Evolutionary conservation across 805 yeast species (phyloP), one percentile per base, ranked within the genome.

Genomic region (Monosporozyma aerobia): DNA sequence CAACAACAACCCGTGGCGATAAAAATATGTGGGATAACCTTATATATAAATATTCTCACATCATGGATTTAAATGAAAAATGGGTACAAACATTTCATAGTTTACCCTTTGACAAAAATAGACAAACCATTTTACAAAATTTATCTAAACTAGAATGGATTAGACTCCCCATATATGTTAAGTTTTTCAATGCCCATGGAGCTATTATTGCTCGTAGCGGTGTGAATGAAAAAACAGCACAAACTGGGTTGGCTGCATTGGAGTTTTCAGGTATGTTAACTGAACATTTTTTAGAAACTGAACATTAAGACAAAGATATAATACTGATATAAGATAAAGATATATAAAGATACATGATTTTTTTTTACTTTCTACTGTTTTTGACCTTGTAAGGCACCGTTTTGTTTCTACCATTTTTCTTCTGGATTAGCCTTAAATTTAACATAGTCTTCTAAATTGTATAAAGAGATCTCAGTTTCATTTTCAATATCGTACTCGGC

Each of bases 381-480:
- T 7, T 27, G 5, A 5, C 5, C 7, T 27, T 27, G 2, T 27
- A 27, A 27, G 7, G 29, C 7, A 27, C 29, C 7, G 2, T 2
- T 8, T 30, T 27, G 29, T 2, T 8, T 30, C 67, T 67, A 85
- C 98, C 99, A 92, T 66, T 87, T 86, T 64, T 90, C 97, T 61
- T 81, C 90, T 0, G 99, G 99, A 59, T 90, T 85, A 44, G 75
- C 74, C 70, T 87, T 87, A 71, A 74, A 94, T 44, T 71, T 78
- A 30, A 72, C 73, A 68, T 90, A 94, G 44, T 78, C 90, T 7
- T 69, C 76, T 61, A 71, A 65, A 54, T 87, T 88, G 72, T 82
- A 94, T n/a, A 87, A 64, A 32, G 96, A 87, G 45, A 94, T 69
- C 66, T 94, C 99, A 2, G 97, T 89, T 71, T 94, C 99, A 69